Evolutionary conservation across 176 grass and related monocot species (phyloP), one percentile per base, ranked within the genome.

Genomic region (Carex pumila): DNA sequence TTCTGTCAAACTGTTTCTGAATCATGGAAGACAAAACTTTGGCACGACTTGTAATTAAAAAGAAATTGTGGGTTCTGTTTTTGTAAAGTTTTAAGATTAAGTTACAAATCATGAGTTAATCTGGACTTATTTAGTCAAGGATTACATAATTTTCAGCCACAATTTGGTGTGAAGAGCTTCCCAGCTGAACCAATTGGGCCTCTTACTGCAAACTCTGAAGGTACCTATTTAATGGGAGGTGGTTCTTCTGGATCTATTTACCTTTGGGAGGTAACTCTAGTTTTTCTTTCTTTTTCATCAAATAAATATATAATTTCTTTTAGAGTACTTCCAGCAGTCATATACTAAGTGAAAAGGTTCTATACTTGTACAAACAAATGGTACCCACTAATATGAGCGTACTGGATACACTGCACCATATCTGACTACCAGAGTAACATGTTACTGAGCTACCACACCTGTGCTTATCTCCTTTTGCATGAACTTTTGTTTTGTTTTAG

Each of bases 131-230:
- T 67, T 70, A 49, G 41, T 47, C 9, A 47, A 15, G 5, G 41
- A 70, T 31, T 68, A 76, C 65, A 49, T 22, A 22, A 81, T 74
- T 88, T 88, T 82, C 86, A 98, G 96, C 88, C 95, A 1, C 89
- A 93, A 79, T 88, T 93, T 69, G 89, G 84, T 60, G 88, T 93
- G 55, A 91, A 90, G 76, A 98, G 89, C 89, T 98, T 98, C 80
- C 96, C 93, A 0, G 86, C 88, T 17, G 92, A 98, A 59, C 92
- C 93, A 19, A 95, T 98, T 62, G 91, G 88, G 1, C 88, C 85
- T 3, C 88, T 98, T 52, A 77, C 91, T 65, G 83, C 96, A 34
- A 89, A 98, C 25, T 80, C 87, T 7, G 92, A 98, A 63, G 95
- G 95, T 25, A 89, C 86, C 61, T 98, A 93, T 83, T 86, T 95